phyloP scores from a whole-genome alignment of 176 grass and related monocot species.

The Oryza coarctata region DNA sequence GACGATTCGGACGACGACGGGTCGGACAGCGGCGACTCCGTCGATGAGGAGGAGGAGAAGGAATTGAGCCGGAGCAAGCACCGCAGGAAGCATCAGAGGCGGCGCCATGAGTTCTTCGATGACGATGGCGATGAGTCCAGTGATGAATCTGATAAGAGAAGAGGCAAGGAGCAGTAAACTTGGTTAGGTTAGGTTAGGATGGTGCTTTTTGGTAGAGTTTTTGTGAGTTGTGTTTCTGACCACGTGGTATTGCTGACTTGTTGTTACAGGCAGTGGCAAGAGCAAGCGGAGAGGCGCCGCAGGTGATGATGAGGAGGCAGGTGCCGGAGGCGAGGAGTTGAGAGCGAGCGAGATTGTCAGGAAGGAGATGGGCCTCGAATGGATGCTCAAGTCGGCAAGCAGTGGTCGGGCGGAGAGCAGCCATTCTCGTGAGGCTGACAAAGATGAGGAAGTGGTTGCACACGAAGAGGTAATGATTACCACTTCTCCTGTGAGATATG shows the following conservation, averaged over 20 bases:
- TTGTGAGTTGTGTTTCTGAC: not conserved
- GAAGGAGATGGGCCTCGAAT: slow-evolving; percentile 91
- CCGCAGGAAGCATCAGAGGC: slow-evolving; percentile 33
- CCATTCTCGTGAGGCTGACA: not conserved
- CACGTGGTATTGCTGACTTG: not conserved
- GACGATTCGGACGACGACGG: slow-evolving; percentile 21
- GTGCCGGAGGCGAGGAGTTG: slow-evolving; percentile 16
- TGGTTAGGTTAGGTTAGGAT: not conserved
- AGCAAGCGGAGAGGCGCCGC: slow-evolving; percentile 7
- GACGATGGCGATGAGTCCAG: slow-evolving; percentile 36
- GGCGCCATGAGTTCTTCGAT: slow-evolving; percentile 28
- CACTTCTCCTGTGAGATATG: not conserved
- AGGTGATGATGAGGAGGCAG: slow-evolving; percentile 32
- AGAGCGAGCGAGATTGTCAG: slow-evolving; percentile 58
- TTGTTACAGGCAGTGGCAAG: slow-evolving; percentile 30
- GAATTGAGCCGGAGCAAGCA: slow-evolving; percentile 43
- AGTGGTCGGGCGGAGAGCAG: slow-evolving; percentile 38
- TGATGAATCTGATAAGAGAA: slow-evolving; percentile 36
- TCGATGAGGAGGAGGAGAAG: slow-evolving; percentile 42
- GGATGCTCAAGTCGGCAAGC: slow-evolving; percentile 83
- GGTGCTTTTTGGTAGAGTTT: not conserved
- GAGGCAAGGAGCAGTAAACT: slow-evolving; percentile 28
- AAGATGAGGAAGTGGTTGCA: slow-evolving; percentile 29
- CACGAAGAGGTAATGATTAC: slow-evolving; percentile 61
- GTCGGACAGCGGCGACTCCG: slow-evolving; percentile 12